Conservation (phyloP, 768 basidiomycete genomes). For the Serendipita vermifera region DNA sequence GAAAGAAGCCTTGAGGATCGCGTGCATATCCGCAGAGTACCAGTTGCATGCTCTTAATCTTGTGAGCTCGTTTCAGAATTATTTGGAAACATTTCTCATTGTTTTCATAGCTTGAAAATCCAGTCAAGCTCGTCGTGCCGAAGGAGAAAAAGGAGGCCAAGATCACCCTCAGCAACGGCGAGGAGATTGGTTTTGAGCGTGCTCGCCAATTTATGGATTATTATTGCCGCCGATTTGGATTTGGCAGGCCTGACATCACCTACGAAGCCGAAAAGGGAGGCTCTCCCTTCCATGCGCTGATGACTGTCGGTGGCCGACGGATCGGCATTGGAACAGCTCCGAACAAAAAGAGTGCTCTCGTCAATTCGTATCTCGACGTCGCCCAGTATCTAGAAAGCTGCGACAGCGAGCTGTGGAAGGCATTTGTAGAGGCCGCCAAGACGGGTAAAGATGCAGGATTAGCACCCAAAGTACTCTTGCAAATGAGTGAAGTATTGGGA, state of each 20-base stretch:
- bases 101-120: conserved; percentile 5
- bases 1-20: conserved; percentile 61
- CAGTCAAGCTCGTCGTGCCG: background rate
- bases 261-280: conserved; percentile 29
- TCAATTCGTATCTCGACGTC: conserved; percentile 75
- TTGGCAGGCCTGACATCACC: conserved; percentile 57
- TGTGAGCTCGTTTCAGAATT: conserved; percentile 31
- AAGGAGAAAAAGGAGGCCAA: conserved; percentile 6
- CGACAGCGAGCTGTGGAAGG: conserved; percentile 67
- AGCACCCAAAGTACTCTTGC: conserved; percentile 55
- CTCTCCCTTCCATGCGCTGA: conserved; percentile 53
- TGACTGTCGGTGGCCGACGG: conserved; percentile 61
- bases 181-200: conserved; percentile 49
- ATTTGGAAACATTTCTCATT: background rate
- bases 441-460: conserved; percentile 56
- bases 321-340: conserved; percentile 66
- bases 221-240: conserved; percentile 71
- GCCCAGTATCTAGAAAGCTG: conserved; percentile 74
- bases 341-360: conserved; percentile 59
- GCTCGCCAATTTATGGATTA: conserved; percentile 91
- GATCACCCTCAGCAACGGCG: conserved; percentile 45
- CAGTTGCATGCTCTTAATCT: conserved; percentile 51
- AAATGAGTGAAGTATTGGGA: conserved; percentile 48
- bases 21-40: conserved; percentile 58
- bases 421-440: conserved; percentile 45